Base-by-base conservation (phyloP, 805 yeast species). In the Saccharomycopsis amapae region DNA sequence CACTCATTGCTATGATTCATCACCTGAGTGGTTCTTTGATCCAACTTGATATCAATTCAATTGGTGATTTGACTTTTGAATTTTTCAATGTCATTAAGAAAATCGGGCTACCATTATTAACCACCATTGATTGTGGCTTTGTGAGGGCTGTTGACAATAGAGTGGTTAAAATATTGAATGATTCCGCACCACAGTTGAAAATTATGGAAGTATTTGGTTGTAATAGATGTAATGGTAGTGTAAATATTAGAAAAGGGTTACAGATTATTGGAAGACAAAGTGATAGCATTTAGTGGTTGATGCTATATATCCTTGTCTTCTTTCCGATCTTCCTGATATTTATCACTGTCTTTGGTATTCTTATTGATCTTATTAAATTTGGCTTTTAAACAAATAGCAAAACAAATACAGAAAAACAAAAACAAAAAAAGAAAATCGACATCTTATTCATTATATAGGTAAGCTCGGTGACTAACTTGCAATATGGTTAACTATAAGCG, bases 191-290 rank as follows among this genome's bases (percentile, higher is more conserved):
- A 0, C 75, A 75, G 39, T 62, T 90, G 46, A 69, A 72, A 38
- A 69, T 84, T 13, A 58, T 90, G 45, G 94, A 86, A 55, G 89
- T 86, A 13, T 87, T 81, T 60, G 96, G 96, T 1, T 70, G 82
- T 57, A 85, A 83, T 58, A 66, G 78, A 55, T 76, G 87, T 48
- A 76, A 88, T 1, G 64, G 69, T 6, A 67, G 68, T 22, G 81
- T 85, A 1, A 62, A 61, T 3, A 60, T 73, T 1, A 65, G 81
- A 45, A 65, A 66, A 4, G 82, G 78, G 12, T 59, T 85, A 32
- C 72, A 75, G 45, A 66, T 85, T 5, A 77, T 85, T 46, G 95
- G 95, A 4, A 69, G 90, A 50, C 88, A 83, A 59, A 77, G 81
- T 55, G 87, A 79, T 59, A 69, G 71, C 54, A 65, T 73, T 46